Base-by-base conservation (phyloP, 139 green algal genomes). In the Micractinium conductrix region DNA sequence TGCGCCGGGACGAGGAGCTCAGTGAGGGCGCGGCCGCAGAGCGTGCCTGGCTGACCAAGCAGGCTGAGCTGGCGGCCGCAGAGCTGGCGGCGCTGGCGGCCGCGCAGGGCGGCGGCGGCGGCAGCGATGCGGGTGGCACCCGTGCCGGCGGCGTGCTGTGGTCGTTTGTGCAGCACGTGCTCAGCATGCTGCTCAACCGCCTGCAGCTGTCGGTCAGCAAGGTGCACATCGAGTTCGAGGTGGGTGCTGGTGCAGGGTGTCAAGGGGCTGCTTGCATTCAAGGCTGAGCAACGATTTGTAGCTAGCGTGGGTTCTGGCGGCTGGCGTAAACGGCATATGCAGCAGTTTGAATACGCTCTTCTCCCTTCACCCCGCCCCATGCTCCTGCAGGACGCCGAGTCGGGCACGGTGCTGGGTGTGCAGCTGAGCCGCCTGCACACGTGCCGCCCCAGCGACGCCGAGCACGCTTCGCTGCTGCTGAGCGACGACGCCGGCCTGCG, bases 191-290 rank as follows among this genome's bases (percentile, higher is more conserved):
- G 74, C 78, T 96, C 22, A 94, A 94, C 74, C 85, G 91, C 4
- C 83, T 97, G 72, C 94, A 95, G 86, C 81, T 98, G 28, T 88
- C 53, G 33, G 86, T 98, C n/a, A 85, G 37, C 28, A 92, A 90
- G 62, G 87, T 97, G 60, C 90, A 95, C 79, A 69, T 97, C 14
- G 79, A 81, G 42, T 94, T 97, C 72, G 79, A 93, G 89, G 93
- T 93, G 81, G 17, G 79, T 65, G 63, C n/a, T 75, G 63, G 26
- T 26, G 8, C 22, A 7, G 24, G 26, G 12, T 76, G 38, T 48
- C 6, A 8, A 45, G 10, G 67, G 35, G 33, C 7, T 28, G 67
- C 67, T n/a, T 74, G 67, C 10, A 8, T 22, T 22, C 37, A 45
- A 28, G 37, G n/a, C 12, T 8, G n/a, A 26, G 35, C 67, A n/a